Conservation (phyloP, 345 rosid species). For the Iberis pinnata region DNA sequence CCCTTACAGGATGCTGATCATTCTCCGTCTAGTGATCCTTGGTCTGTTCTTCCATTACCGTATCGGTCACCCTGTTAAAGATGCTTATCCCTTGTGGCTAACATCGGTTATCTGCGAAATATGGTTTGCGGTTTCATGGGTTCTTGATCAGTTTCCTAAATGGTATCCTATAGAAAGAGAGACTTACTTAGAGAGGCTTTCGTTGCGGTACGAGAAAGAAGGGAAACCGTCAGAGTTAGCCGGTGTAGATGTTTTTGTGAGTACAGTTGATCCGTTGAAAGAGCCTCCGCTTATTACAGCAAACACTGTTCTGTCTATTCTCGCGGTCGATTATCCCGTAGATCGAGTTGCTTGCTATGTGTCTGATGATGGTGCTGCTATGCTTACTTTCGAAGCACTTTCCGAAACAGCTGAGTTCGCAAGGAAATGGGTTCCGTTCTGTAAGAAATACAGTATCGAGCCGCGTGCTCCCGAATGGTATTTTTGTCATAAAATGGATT, state of each 20-base stretch:
- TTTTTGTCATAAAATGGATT: constrained; percentile 68
- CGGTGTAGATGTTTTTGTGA: constrained; percentile 65
- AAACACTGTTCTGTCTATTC: constrained; percentile 88
- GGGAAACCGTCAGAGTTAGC: constrained; percentile 68
- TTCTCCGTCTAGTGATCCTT: constrained; percentile 65
- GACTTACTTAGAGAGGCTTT: constrained; percentile 78
- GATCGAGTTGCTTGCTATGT: constrained; percentile 88
- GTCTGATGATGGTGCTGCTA: constrained; percentile 94
- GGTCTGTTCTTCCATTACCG: constrained; percentile 85
- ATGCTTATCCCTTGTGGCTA: constrained; percentile 78
- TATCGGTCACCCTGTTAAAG: constrained; percentile 71
- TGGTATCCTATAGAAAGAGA: constrained; percentile 79
- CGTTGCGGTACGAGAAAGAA: constrained; percentile 72
- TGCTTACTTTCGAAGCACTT: constrained; percentile 91
- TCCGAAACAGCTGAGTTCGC: constrained; percentile 91
- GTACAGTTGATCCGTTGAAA: constrained; percentile 88
- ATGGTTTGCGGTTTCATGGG: constrained; percentile 98
- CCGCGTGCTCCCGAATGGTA: constrained; percentile 97
- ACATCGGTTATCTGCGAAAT: constrained; percentile 80
- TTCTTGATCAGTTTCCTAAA: constrained; percentile 85
- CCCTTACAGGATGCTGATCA: constrained; percentile 68
- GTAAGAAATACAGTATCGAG: constrained; percentile 67
- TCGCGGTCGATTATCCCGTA: constrained; percentile 83
- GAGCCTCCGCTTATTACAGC: constrained; percentile 93
- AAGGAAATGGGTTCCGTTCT: constrained; percentile 89